A percentile compares a stretch with the other conserved stretches of the same genome.
These are phyloP conservation scores for Setaria viridis DNA, from an alignment of 202 grass and related monocot genomes.

Conservation along the genomic window DNA sequence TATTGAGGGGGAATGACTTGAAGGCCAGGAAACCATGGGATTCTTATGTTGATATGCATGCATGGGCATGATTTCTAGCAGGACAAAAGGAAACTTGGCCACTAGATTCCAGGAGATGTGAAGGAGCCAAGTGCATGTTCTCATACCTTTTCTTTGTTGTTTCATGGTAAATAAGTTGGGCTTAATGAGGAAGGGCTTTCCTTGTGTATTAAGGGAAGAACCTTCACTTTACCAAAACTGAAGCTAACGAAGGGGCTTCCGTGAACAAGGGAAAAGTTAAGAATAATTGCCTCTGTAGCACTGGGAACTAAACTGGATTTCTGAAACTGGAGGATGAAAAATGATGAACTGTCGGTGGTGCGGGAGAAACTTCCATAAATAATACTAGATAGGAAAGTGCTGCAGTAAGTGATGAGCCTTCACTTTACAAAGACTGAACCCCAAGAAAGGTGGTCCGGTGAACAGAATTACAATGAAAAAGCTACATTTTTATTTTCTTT, in stretches of 20 bases:
- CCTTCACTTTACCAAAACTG: constrained; percentile 59
- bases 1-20: constrained; percentile 59
- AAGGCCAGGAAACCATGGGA: constrained; percentile 64
- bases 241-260: constrained; percentile 36
- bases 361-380: background rate
- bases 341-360: background rate
- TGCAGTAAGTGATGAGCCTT: constrained; percentile 62
- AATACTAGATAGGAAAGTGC: background rate
- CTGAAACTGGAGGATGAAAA: constrained; percentile 19
- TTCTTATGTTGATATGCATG: constrained; percentile 52
- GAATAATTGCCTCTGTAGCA: background rate
- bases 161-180: constrained; percentile 44
- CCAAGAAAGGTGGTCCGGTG: constrained; percentile 9
- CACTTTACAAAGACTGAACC: constrained; percentile 35
- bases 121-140: constrained; percentile 48
- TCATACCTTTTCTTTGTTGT: constrained; percentile 49
- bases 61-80: constrained; percentile 61
- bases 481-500: background rate
- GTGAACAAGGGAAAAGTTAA: constrained; percentile 16
- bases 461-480: constrained; percentile 30
- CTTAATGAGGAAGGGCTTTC: constrained; percentile 53
- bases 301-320: constrained; percentile 1
- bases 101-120: constrained; percentile 53
- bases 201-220: constrained; percentile 89
- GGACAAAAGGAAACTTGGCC: constrained; percentile 47